Evolutionary conservation across 2,329 filamentous ascomycete species (phyloP), one percentile per base, ranked within the genome.

Genomic region (Fusarium multiceps): DNA sequence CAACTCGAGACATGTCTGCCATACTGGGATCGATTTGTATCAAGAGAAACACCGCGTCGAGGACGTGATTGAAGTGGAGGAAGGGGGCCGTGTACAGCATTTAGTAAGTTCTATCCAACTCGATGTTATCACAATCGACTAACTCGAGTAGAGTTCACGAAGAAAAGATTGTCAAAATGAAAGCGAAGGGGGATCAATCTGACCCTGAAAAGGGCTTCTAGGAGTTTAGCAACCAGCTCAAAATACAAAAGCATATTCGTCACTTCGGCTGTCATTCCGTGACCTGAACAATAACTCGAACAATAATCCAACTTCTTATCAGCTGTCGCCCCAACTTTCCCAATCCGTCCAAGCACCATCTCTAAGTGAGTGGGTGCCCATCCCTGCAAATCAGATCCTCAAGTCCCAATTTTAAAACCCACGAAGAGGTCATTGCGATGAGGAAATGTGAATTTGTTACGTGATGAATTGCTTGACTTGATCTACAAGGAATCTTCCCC

Each of bases 71-170:
- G 30, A 60, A 48, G 76, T 69, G 76, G 76, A 78, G 76, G 76
- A 77, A 77, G 72, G 75, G 76, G 76, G 72, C 60, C 59, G 56
- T 74, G 63, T 71, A 67, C 41, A 37, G 37, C 55, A 45, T 63
- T 55, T 67, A 72, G 75, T 77, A 55, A 71, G 75, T 72, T 23
- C 7, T 4, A 9, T 42, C 12, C 30, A 16, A 7, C 27, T 28
- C 18, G 25, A 23, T 21, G 12, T 53, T 28, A 4, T 14, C 7
- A 7, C 6, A 20, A 42, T 25, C 9, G 3, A 18, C 49, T 53
- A 12, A 53, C 49, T 53, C 49, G n/a, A 28, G n/a, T 8, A 53
- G 49, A 57, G 34, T 34, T 14, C 59, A 62, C 13, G 47, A 56
- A 32, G 20, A 49, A 30, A 57, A 69, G 66, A 69, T 55, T 69